Evolutionary conservation across 331 rosid genomes (phyloP), one percentile per base, ranked within the genome.

Genomic region (Pyrus hybrid): DNA sequence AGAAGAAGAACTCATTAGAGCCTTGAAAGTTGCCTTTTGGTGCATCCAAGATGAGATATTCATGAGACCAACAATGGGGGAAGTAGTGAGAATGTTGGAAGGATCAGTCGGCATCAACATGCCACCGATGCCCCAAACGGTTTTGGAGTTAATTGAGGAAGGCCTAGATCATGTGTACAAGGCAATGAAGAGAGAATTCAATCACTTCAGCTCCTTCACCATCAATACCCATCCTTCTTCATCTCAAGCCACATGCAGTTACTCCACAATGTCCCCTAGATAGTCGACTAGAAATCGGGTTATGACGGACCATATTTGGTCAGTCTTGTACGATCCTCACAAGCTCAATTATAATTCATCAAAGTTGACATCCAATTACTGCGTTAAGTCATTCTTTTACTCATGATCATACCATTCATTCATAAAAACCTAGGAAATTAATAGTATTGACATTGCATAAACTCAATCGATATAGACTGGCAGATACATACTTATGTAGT

Each of bases 71-170:
- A 87, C 94, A 60, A 93, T 90, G 98, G 98, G 98, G 57, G 98
- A 90, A 51, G 88, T 91, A 64, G 96, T 91, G 81, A 90, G 89
- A 77, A 84, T 90, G 96, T 79, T 93, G 71, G 98, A 93, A 88
- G 94, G 84, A 56, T 81, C 96, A 12, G 68, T 67, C 10, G 83
- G 72, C 69, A 79, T 88, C 43, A 88, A 88, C 67, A 85, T 80
- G 85, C 98, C 98, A 13, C 94, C 97, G 43, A 93, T 93, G 93
- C 98, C 98, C 8, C 98, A 89, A 61, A 91, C 98, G 58, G 90
- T 93, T 18, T 54, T 82, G 75, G 98, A 93, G 84, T 75, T 91
- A 68, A 72, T 90, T 51, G 91, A 93, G 18, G 98, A 93, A 88
- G 98, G 97, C 17, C 83, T 93, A 58, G 94, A 91, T n/a, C 83